Conservation (phyloP, 441 rosid genomes). For the Adansonia gregorii region DNA sequence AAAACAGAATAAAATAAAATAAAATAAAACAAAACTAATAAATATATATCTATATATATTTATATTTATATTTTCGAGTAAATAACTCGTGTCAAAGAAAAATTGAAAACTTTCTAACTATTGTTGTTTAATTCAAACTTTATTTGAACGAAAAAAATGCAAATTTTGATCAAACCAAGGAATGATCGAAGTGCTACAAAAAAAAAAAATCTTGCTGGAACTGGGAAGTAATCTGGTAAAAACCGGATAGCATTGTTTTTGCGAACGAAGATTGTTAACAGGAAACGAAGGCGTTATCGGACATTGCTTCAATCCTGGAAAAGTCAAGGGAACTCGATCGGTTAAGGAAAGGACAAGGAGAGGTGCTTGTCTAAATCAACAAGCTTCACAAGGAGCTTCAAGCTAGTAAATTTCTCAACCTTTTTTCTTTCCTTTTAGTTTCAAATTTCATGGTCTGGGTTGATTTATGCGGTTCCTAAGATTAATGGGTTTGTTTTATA, state of each 20-base stretch:
- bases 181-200: conserved; percentile 9
- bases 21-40: too few species aligned
- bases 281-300: conserved; percentile 61
- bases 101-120: too few species aligned
- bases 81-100: too few species aligned
- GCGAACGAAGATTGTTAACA: conserved; percentile 4
- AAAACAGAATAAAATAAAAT: too few species aligned
- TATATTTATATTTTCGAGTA: too few species aligned
- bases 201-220: conserved; percentile 25
- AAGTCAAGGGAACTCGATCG: conserved; percentile 85
- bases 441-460: conserved; percentile 19
- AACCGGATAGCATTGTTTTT: conserved; percentile 17
- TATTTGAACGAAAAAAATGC: background rate
- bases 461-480: background rate
- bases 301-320: conserved; percentile 64
- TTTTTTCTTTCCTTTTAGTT: background rate
- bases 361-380: conserved; percentile 73
- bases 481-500: conserved; percentile 28
- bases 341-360: conserved; percentile 80
- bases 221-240: background rate
- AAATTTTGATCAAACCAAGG: conserved; percentile 25
- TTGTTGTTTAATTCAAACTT: too few species aligned
- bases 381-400: conserved; percentile 92
- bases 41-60: too few species aligned
- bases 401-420: conserved; percentile 49